A percentile compares a stretch with the other conserved stretches of the same genome.
phyloP scores from a whole-genome alignment of 1,139 yeast genomes.

The Eremothecium cymbalariae region DNA sequence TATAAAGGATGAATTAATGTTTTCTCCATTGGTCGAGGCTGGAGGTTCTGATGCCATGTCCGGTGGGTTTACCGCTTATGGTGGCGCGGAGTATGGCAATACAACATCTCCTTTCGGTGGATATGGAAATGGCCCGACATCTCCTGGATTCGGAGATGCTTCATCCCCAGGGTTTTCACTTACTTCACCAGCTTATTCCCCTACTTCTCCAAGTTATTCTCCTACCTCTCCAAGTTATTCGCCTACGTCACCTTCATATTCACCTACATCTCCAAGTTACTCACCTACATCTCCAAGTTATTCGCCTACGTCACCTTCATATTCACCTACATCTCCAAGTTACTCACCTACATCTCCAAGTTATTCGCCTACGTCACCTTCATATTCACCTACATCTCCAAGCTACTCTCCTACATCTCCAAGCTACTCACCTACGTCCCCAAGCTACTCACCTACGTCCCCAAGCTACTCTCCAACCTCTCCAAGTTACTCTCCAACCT shows the following conservation, averaged over 20 bases:
- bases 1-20: slow-evolving; percentile 76
- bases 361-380: slow-evolving; percentile 57
- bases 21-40: slow-evolving; percentile 89
- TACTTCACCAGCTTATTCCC: slow-evolving; percentile 66
- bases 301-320: slow-evolving; percentile 60
- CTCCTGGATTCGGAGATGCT: slow-evolving; percentile 65
- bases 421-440: slow-evolving; percentile 51
- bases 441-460: slow-evolving; percentile 53
- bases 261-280: slow-evolving; percentile 65
- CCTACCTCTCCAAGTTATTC: slow-evolving; percentile 73
- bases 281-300: slow-evolving; percentile 65
- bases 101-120: slow-evolving; percentile 57
- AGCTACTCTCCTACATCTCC: slow-evolving; percentile 58
- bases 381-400: slow-evolving; percentile 61
- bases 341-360: slow-evolving; percentile 68
- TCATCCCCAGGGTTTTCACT: slow-evolving; percentile 67
- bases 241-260: slow-evolving; percentile 66
- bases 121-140: slow-evolving; percentile 57
- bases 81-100: slow-evolving; percentile 55
- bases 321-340: slow-evolving; percentile 66
- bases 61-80: slow-evolving; percentile 93
- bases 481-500: slow-evolving; percentile 52
- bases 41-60: slow-evolving; percentile 61
- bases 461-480: slow-evolving; percentile 53
- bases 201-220: slow-evolving; percentile 62